phyloP scores from a whole-genome alignment of 208 protist species.

The Novymonas esmeraldas region DNA sequence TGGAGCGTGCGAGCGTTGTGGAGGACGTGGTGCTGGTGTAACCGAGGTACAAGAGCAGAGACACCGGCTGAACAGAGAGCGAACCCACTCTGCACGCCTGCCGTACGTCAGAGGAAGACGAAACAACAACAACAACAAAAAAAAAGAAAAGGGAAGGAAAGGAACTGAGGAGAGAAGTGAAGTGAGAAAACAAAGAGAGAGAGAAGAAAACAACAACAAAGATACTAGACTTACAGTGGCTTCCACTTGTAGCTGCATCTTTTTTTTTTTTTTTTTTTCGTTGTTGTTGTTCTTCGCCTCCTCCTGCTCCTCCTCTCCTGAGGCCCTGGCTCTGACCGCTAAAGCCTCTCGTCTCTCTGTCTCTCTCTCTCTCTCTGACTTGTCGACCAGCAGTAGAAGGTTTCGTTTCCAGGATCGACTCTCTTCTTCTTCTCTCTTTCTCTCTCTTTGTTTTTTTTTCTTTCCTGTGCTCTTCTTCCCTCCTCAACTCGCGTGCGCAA shows the following conservation, averaged over 20 bases:
- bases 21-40: no score
- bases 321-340: no score
- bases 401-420: no score
- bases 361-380: no score
- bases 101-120: not conserved
- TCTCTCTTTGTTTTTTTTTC: slow-evolving; percentile 5
- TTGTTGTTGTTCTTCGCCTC: not conserved
- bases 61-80: not conserved
- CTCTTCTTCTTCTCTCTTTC: not conserved
- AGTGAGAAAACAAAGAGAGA: not conserved
- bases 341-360: no score
- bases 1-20: no score
- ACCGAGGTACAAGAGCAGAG: no score
- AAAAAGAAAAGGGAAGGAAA: not conserved
- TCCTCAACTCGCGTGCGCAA: no score
- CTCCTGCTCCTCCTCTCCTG: not conserved
- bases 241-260: not conserved
- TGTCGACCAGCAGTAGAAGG: no score
- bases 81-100: not conserved
- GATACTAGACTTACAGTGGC: not conserved
- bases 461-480: not conserved
- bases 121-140: not conserved
- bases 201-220: not conserved
- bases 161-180: not conserved
- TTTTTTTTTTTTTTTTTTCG: slow-evolving; percentile 16